These are phyloP conservation scores for Stagonosporopsis cucurbitacearum DNA, from an alignment of 2,329 filamentous ascomycete species.

Conservation along the genomic window DNA sequence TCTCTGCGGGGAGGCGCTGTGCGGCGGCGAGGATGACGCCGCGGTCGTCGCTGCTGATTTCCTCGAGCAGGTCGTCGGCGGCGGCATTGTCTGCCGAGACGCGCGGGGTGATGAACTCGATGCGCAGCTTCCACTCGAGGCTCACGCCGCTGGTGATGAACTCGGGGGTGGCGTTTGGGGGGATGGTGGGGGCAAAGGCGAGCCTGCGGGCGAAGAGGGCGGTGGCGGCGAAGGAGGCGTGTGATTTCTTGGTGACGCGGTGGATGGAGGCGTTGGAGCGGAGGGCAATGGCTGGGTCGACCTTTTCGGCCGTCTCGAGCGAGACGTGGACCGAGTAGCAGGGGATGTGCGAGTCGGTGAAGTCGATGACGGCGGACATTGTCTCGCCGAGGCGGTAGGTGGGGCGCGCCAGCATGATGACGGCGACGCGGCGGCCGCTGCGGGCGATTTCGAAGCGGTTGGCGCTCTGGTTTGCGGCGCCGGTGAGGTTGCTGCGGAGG, in stretches of 20 bases:
- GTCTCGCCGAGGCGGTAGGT: slow-evolving; percentile 89
- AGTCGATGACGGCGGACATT: slow-evolving; percentile 84
- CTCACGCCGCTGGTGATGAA: slow-evolving; percentile 90
- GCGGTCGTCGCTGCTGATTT: slow-evolving; percentile 78
- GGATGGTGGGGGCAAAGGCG: slow-evolving; percentile 83
- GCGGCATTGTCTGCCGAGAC: slow-evolving; percentile 48
- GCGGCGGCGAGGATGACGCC: slow-evolving; percentile 78
- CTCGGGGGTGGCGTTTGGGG: slow-evolving; percentile 82
- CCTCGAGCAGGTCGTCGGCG: slow-evolving; percentile 69
- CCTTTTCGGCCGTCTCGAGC: slow-evolving; percentile 84
- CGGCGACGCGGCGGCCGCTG: slow-evolving; percentile 88
- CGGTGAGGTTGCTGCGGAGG: slow-evolving; percentile 67
- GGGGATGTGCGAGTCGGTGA: slow-evolving; percentile 75
- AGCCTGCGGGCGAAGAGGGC: slow-evolving; percentile 80
- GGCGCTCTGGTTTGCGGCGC: slow-evolving; percentile 75
- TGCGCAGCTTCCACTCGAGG: slow-evolving; percentile 84
- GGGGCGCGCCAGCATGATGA: slow-evolving; percentile 86
- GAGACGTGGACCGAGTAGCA: slow-evolving; percentile 86
- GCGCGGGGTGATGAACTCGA: slow-evolving; percentile 89
- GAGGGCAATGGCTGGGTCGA: slow-evolving; percentile 80
- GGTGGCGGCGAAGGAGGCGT: slow-evolving; percentile 80
- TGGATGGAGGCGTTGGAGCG: slow-evolving; percentile 85
- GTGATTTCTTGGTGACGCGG: slow-evolving; percentile 81
- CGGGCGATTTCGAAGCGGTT: slow-evolving; percentile 96
- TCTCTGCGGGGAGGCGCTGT: slow-evolving; percentile 82